Evolutionary conservation across 2,329 filamentous ascomycete genomes (phyloP).

Genomic region (Paecilomyces sp.): DNA sequence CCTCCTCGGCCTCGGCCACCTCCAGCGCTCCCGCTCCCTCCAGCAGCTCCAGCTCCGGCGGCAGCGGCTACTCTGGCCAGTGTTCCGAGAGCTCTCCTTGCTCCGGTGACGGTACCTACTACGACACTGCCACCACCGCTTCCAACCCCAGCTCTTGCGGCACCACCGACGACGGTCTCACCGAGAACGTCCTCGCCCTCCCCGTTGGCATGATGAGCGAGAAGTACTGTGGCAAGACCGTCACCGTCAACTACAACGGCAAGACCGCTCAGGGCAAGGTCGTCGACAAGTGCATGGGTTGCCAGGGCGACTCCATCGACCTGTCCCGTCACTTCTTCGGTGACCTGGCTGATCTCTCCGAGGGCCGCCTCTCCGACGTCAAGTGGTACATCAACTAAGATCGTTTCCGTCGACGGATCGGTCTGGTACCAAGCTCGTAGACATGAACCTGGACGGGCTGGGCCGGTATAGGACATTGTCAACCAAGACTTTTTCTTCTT

Average conservation of each 20-base stretch:
- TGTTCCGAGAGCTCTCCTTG: conserved; percentile 20
- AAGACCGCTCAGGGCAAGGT: conserved; percentile 53
- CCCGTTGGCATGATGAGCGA: conserved; percentile 60
- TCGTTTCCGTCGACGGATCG: background rate
- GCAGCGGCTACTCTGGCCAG: conserved; percentile 10
- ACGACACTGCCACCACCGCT: conserved; percentile 58
- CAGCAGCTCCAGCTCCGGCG: conserved; percentile 8
- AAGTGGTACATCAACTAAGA: conserved; percentile 34
- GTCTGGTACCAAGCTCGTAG: background rate
- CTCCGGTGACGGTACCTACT: conserved; percentile 67
- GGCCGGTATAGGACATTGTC: background rate
- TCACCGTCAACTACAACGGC: conserved; percentile 57
- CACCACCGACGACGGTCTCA: conserved; percentile 48
- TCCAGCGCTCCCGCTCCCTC: conserved; percentile 14
- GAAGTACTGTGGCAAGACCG: conserved; percentile 61
- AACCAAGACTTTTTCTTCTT: background rate
- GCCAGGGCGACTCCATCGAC: conserved; percentile 51
- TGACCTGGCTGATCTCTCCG: conserved; percentile 34
- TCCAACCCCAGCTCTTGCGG: conserved; percentile 50
- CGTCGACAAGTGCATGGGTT: conserved; percentile 71
- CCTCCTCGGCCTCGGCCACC: conserved; percentile 9
- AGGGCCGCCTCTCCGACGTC: conserved; percentile 36
- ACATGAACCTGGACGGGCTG: conserved; percentile 1
- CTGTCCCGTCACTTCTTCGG: conserved; percentile 51
- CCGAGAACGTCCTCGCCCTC: conserved; percentile 62